Percentiles rank a stretch among this genome's conserved stretches.
Conservation (phyloP, 1,284 basidiomycete species). For the Dichomitus squalens region DNA sequence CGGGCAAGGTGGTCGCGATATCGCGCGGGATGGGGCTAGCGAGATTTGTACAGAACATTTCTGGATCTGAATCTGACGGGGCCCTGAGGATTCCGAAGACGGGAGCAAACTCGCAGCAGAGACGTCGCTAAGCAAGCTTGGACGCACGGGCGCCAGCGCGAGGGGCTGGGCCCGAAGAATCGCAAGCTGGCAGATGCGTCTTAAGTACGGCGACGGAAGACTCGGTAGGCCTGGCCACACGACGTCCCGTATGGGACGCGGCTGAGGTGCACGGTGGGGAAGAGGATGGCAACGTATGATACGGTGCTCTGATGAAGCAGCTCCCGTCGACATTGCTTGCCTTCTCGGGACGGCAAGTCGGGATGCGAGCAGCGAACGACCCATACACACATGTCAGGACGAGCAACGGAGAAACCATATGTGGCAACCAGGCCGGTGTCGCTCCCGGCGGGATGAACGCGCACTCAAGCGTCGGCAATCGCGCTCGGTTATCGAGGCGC, state of each 20-base stretch:
- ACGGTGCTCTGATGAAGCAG: too few relatives aligned
- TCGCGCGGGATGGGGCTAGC: too few relatives aligned
- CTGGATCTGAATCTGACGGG: slow-evolving; percentile 1
- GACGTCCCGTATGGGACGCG: neutral
- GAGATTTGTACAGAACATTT: neutral
- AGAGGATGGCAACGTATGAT: neutral
- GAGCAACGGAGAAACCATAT: too few relatives aligned
- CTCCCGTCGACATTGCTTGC: too few relatives aligned
- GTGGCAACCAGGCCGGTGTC: too few relatives aligned
- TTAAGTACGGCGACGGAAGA: neutral
- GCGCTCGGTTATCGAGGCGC: slow-evolving; percentile 4
- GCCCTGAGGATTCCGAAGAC: neutral
- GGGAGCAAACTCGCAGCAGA: neutral
- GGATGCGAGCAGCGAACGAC: too few relatives aligned
- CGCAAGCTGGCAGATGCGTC: neutral
- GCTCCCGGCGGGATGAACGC: neutral
- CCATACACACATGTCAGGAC: too few relatives aligned
- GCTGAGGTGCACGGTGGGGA: neutral
- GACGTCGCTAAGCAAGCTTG: neutral
- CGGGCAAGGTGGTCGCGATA: neutral
- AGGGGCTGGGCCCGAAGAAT: neutral
- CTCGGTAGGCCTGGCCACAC: slow-evolving; percentile 10
- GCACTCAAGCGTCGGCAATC: neutral
- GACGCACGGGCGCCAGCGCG: neutral
- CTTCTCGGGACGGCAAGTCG: too few relatives aligned